Evolutionary conservation across 805 yeast genomes (phyloP), one percentile per base, ranked within the genome.

Genomic region (Candida pini): DNA sequence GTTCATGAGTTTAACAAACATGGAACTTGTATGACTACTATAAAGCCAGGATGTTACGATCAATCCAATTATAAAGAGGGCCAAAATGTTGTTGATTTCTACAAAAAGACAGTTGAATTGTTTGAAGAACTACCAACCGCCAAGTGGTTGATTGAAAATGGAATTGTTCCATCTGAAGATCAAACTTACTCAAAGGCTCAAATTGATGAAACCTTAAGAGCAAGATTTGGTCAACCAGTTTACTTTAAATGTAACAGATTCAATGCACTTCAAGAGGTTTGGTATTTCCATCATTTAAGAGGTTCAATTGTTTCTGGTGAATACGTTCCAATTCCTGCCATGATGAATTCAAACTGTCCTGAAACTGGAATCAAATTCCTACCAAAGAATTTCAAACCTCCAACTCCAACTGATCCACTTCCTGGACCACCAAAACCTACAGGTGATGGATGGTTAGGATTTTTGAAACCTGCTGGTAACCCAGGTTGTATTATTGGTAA

Each of bases 1-100:
- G 68, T 73, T 23, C 96, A 89, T 59, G 97, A 89, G 60, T 89
- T 74, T 69, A 88, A 89, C 64, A 89, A 89, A 56, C 97, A 89
- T 55, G 97, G 89, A 17, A 87, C 96, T 8, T 89, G 97, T 61
- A 78, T 88, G 70, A 74, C 79, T 31, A 87, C 96, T 1, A 64
- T 89, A 30, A 74, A 70, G 36, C 84, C 92, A 3, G 47, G 57
- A 4, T 89, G 97, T 57, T 88, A 87, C 58, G 61, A 60, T 6
- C 48, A 43, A 15, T 9, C 35, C 1, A 35, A 43, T 15, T 56
- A 54, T 38, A 47, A 51, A 17, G 35, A 54, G 12, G 47, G 58
- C 39, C 63, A 59, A 36, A 68, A 68, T 32, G 88, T 84, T 19
- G 78, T 75, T 38, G 94, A 87, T 54, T 87, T 77, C 59, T 84